These are phyloP conservation scores for Geotrichum histeridarum DNA, from an alignment of 1,139 yeast genomes.

Conservation along the genomic window DNA sequence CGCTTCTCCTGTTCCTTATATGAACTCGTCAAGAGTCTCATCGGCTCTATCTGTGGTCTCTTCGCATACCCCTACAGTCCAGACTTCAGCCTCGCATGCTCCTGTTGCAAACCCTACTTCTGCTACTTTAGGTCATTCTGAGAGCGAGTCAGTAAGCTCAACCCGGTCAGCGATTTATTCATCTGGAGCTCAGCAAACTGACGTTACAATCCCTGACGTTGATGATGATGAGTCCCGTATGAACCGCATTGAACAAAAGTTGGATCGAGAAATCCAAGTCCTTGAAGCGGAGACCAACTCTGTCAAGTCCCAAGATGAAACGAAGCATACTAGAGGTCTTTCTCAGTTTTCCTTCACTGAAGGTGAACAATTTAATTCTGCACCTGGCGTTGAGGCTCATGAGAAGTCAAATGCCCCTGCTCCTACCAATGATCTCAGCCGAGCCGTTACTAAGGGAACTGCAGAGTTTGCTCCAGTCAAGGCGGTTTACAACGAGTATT, in stretches of 20 bases:
- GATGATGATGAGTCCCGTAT: not conserved
- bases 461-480: conserved; percentile 30
- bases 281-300: conserved; percentile 2
- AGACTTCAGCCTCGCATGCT: not conserved
- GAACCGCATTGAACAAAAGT: conserved; percentile 9
- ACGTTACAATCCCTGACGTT: not conserved
- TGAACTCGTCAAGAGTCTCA: conserved; percentile 9
- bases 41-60: conserved; percentile 16
- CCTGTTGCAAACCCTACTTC: not conserved
- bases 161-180: not conserved
- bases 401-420: too few species aligned
- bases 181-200: not conserved
- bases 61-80: conserved; percentile 17
- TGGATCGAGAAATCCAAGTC: conserved; percentile 3
- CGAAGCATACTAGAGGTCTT: not conserved
- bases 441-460: not conserved
- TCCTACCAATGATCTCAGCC: not conserved
- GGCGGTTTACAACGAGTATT: conserved; percentile 32
- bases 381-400: not conserved
- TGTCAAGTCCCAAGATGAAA: not conserved
- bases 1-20: not conserved
- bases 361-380: not conserved
- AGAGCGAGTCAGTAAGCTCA: not conserved
- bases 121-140: conserved; percentile 12
- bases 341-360: conserved; percentile 7